Evolutionary conservation across 441 rosid species (phyloP).

Genomic region (Syzygium malaccense): DNA sequence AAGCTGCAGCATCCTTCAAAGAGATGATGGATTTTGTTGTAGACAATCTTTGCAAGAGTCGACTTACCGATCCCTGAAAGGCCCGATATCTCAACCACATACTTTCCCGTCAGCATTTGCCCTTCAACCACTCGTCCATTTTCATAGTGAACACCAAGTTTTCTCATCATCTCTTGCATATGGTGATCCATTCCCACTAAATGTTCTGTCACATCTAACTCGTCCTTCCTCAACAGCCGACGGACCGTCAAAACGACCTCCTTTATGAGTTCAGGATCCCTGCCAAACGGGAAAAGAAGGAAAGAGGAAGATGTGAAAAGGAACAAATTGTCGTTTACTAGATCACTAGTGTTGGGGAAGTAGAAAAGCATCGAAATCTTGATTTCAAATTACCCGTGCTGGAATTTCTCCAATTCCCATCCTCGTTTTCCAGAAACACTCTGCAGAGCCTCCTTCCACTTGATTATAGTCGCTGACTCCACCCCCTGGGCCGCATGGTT

Average conservation of each 20-base stretch:
- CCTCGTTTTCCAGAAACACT: background rate
- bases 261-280: background rate
- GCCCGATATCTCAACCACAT: background rate
- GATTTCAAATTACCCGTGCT: background rate
- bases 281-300: background rate
- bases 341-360: background rate
- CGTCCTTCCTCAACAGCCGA: background rate
- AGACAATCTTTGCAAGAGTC: background rate
- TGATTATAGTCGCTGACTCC: background rate
- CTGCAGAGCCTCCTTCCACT: background rate
- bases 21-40: background rate
- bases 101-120: background rate
- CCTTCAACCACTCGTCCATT: background rate
- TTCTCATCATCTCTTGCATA: background rate
- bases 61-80: conserved; percentile 4
- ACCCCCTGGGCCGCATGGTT: background rate
- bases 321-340: background rate
- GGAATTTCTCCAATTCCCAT: background rate
- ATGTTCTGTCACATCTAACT: background rate
- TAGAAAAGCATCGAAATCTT: background rate
- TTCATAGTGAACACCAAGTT: background rate
- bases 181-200: background rate
- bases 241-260: background rate
- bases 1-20: background rate
- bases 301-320: background rate